Evolutionary conservation across 2,329 filamentous ascomycete species (phyloP).

Genomic region (Fusarium penzigii): DNA sequence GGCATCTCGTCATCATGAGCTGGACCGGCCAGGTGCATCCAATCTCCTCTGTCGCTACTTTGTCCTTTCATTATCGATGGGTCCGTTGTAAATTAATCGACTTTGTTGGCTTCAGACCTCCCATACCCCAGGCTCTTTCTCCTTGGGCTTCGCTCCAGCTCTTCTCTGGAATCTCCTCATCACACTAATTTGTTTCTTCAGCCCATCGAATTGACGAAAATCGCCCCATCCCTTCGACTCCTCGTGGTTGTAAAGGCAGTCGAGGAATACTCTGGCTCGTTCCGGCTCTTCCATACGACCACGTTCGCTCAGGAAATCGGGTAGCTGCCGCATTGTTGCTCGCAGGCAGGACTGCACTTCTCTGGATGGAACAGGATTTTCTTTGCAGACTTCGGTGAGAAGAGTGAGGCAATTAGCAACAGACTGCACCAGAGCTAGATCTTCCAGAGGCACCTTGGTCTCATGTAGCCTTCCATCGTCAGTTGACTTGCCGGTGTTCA

Average conservation of each 20-base stretch:
- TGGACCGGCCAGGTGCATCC: conserved; percentile 16
- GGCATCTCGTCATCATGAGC: conserved; percentile 11
- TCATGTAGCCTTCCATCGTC: no score
- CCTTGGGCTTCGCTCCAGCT: conserved; percentile 7
- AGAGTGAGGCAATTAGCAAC: not conserved
- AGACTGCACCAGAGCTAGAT: not conserved
- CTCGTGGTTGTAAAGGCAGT: conserved; percentile 5
- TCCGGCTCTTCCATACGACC: not conserved
- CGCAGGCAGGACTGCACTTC: conserved; percentile 1
- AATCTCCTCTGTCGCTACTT: not conserved
- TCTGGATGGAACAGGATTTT: not conserved
- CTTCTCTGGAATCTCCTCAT: conserved; percentile 7
- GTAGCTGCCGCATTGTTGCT: conserved; percentile 6
- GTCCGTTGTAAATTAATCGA: not conserved
- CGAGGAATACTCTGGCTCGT: conserved; percentile 4
- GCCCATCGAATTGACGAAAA: conserved; percentile 10
- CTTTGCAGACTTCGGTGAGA: not conserved
- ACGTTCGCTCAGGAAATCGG: conserved; percentile 10
- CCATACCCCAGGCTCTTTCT: conserved; percentile 3
- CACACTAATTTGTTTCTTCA: conserved; percentile 1
- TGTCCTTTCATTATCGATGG: not conserved
- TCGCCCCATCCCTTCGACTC: conserved; percentile 10
- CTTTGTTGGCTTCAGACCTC: conserved; percentile 6
- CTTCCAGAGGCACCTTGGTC: not conserved
- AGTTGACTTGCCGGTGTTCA: no score